Evolutionary conservation across 257 asterid genomes (phyloP), one percentile per base, ranked within the genome.

Genomic region (Voacanga thouarsii): DNA sequence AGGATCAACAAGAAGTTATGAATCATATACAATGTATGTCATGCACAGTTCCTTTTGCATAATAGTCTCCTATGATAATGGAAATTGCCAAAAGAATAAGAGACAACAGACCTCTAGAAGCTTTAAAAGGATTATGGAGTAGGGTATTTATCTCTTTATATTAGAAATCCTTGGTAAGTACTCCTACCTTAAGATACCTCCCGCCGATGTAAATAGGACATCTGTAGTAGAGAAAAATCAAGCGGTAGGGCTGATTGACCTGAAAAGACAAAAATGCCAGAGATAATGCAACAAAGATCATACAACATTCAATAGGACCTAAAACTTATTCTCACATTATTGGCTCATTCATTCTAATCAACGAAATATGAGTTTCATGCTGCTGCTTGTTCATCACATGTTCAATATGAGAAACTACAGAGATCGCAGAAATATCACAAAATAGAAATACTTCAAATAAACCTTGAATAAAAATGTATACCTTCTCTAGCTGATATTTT

Each of bases 121-220:
- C n/a, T 66, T 15, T 50, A 59, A 51, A 3, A 51, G 11, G 63
- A n/a, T 39, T 51, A 77, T 12, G 5, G 26, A 18, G 59, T 59
- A 33, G 12, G 66, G 72, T 33, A 33, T 33, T 43, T 16, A 41
- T 37, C 21, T 71, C 37, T 51, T 33, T 55, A 33, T 51, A 44
- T 33, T n/a, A 18, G 11, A 3, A 37, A 63, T 43, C 64, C 43
- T 19, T 5, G 71, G 56, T 16, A 66, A 60, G 80, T 57, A 21
- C 49, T 9, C 68, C 80, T 81, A 95, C 99, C 99, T 93, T 95
- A 71, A 95, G 96, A 83, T 95, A 95, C 89, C 99, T 88, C 81
- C 99, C 99, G 71, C 99, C 99, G 60, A 95, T 82, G 73, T 85
- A 95, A 75, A 92, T 77, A 57, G 97, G 87, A 86, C 87, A 84